These are phyloP conservation scores for Tardiomyces depauwii DNA, from an alignment of 1,139 yeast species.

Conservation along the genomic window DNA sequence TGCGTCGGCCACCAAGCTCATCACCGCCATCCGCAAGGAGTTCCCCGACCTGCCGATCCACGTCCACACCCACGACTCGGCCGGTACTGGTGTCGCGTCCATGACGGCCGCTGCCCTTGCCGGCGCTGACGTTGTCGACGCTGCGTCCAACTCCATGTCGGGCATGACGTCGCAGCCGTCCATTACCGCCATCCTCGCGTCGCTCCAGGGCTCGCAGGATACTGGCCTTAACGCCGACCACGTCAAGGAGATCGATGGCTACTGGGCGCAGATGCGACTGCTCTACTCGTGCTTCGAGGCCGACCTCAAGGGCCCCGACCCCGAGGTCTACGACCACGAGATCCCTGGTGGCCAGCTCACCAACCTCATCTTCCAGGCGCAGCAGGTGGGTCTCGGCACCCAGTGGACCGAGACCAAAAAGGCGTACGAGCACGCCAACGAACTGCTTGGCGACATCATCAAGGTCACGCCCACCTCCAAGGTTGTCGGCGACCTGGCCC, in stretches of 20 bases:
- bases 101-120: conserved; percentile 92
- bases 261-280: conserved; percentile 98
- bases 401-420: conserved; percentile 94
- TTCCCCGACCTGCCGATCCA: conserved; percentile 94
- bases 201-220: conserved; percentile 76
- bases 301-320: conserved; percentile 98
- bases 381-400: conserved; percentile 93
- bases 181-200: conserved; percentile 81
- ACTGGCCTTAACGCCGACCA: conserved; percentile 58
- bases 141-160: conserved; percentile 94
- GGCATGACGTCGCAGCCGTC: conserved; percentile 99
- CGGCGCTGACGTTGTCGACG: conserved; percentile 98
- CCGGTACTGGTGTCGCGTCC: conserved; percentile 98
- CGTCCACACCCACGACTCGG: conserved; percentile 98
- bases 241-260: conserved; percentile 76
- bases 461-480: conserved; percentile 98
- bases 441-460: conserved; percentile 86
- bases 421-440: conserved; percentile 84
- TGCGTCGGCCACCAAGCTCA: conserved; percentile 71
- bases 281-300: conserved; percentile 96
- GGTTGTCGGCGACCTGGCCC: conserved; percentile 98
- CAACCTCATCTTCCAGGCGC: conserved; percentile 95
- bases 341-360: conserved; percentile 99
- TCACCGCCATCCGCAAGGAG: conserved; percentile 70
- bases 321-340: conserved; percentile 96